A percentile compares a stretch with the other conserved stretches of the same genome.
These are phyloP conservation scores for Clonostachys solani DNA, from an alignment of 2,329 filamentous ascomycete species.

Conservation along the genomic window DNA sequence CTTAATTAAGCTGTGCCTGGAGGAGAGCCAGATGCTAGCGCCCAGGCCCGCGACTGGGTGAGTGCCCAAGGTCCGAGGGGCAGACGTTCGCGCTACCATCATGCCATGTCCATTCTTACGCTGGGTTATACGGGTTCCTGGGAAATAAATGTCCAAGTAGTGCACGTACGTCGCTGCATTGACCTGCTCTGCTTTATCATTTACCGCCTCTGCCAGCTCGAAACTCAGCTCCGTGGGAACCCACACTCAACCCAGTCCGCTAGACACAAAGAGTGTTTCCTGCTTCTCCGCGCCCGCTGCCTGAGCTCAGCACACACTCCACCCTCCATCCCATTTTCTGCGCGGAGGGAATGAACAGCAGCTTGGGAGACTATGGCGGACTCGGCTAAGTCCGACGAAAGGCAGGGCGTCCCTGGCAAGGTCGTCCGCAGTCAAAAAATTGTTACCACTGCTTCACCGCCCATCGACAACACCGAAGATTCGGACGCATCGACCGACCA, in stretches of 20 bases:
- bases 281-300: not conserved
- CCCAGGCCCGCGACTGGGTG: too few species aligned
- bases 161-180: too few species aligned
- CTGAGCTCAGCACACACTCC: too few species aligned
- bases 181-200: too few species aligned
- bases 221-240: not conserved
- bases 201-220: too few species aligned
- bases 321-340: constrained; percentile 1
- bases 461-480: constrained; percentile 27
- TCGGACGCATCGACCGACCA: constrained; percentile 28
- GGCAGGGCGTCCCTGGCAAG: constrained; percentile 20
- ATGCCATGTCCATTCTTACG: too few species aligned
- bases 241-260: constrained; percentile 3
- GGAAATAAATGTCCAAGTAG: too few species aligned
- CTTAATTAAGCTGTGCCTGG: too few species aligned
- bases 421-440: constrained; percentile 52
- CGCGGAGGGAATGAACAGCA: constrained; percentile 20
- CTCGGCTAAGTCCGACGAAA: constrained; percentile 23
- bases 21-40: too few species aligned
- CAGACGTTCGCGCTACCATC: too few species aligned
- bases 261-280: not conserved
- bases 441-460: constrained; percentile 18
- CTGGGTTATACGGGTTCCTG: too few species aligned
- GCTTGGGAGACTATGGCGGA: constrained; percentile 36
- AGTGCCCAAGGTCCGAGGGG: too few species aligned